Conservation (phyloP, 352 stramenopile species). For the Pilasporangium apinafurcum region DNA sequence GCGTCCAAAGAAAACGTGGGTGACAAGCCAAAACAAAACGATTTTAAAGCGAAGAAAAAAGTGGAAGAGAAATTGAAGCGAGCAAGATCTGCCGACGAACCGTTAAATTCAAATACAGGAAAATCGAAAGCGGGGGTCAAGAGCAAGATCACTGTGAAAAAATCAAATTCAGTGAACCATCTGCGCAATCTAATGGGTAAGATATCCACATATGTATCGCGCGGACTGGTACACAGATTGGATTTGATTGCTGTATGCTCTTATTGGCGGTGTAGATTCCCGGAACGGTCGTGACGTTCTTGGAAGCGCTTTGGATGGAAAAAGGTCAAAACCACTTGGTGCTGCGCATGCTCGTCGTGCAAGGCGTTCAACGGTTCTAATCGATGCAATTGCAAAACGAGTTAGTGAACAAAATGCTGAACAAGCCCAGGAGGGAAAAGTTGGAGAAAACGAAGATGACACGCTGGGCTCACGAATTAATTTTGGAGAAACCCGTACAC, state of each 20-base stretch:
- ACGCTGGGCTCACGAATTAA: conserved; percentile 6
- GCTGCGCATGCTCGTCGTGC: conserved; percentile 32
- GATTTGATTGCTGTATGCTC: conserved; percentile 5
- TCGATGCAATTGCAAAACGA: conserved; percentile 32
- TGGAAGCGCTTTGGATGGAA: conserved; percentile 14
- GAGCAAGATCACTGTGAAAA: not conserved
- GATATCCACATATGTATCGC: not conserved
- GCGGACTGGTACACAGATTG: not conserved
- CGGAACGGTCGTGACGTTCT: conserved; percentile 27
- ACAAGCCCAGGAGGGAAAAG: not conserved
- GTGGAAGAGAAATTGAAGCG: conserved; percentile 3
- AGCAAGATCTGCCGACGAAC: conserved; percentile 6
- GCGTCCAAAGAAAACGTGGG: not conserved
- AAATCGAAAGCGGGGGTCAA: not conserved
- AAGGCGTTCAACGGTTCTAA: conserved; percentile 38
- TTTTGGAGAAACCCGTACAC: conserved; percentile 3
- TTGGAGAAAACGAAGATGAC: not conserved
- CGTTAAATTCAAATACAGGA: conserved; percentile 2
- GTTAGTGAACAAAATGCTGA: conserved; percentile 10
- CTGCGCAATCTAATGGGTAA: conserved; percentile 53
- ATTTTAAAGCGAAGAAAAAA: conserved; percentile 3
- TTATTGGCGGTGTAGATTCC: conserved; percentile 12
- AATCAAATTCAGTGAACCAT: conserved; percentile 60
- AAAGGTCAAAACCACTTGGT: conserved; percentile 26
- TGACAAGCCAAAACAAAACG: no score